Conservation (phyloP, 352 stramenopile genomes). For the Peronosclerospora sorghi region DNA sequence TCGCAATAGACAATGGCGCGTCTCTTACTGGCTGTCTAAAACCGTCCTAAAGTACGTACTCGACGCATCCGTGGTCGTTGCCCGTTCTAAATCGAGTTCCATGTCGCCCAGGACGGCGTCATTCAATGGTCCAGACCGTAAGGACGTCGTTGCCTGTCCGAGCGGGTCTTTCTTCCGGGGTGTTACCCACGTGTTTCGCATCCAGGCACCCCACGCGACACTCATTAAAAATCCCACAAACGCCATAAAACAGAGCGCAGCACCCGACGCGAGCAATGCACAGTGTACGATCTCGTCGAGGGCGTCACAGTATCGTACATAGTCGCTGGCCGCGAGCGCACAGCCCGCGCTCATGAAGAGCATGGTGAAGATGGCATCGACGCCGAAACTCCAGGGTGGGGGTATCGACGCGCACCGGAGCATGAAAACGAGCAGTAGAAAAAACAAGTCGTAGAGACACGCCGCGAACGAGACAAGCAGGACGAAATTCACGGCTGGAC, state of each 20-base stretch:
- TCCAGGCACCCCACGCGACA: conserved; percentile 49
- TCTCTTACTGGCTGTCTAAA: conserved; percentile 9
- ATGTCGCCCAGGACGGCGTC: conserved; percentile 13
- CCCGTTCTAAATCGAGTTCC: conserved; percentile 13
- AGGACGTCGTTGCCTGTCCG: background rate
- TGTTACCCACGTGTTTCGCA: conserved; percentile 26
- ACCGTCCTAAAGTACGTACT: conserved; percentile 20
- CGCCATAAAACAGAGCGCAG: conserved; percentile 43
- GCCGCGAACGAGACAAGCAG: conserved; percentile 52
- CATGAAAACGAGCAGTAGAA: conserved; percentile 36
- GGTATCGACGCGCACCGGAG: conserved; percentile 22
- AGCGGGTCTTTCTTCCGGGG: conserved; percentile 10
- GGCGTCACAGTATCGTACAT: conserved; percentile 47
- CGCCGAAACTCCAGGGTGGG: conserved; percentile 29
- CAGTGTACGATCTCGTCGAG: conserved; percentile 36
- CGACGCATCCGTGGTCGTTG: conserved; percentile 13
- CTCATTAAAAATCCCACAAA: conserved; percentile 53
- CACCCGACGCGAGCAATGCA: conserved; percentile 30
- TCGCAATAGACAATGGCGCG: no score
- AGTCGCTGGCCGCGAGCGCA: conserved; percentile 51
- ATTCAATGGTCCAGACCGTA: background rate
- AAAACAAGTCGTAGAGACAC: conserved; percentile 35
- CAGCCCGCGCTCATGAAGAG: conserved; percentile 56
- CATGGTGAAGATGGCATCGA: conserved; percentile 58
- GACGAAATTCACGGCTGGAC: conserved; percentile 45